phyloP scores from a whole-genome alignment of 1,284 basidiomycete species.

The Mycena sp. region DNA sequence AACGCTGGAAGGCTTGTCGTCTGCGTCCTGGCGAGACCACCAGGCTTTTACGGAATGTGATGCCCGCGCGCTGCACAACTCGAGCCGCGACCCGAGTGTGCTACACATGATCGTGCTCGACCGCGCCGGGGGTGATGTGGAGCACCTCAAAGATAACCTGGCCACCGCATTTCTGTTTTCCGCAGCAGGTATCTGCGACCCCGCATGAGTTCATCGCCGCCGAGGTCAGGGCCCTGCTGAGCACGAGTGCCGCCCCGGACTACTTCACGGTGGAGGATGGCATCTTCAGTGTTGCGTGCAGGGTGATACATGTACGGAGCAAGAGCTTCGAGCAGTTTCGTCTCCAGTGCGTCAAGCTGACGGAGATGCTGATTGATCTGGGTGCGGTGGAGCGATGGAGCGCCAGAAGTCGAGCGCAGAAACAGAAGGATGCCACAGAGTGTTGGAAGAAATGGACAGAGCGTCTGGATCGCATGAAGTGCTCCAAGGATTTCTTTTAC shows the following conservation, averaged over 20 bases:
- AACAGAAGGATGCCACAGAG: not conserved
- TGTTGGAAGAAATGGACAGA: conserved; percentile 16
- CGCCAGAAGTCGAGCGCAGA: not conserved
- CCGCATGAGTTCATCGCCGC: conserved; percentile 4
- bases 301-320: conserved; percentile 4
- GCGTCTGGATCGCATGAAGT: conserved; percentile 10
- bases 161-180: conserved; percentile 7
- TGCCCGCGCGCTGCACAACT: not conserved
- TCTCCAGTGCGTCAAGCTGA: not conserved
- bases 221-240: conserved; percentile 6
- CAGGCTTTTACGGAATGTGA: not conserved
- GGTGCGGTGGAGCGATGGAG: conserved; percentile 2
- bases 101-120: conserved; percentile 21
- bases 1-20: not conserved
- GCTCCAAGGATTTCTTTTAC: conserved; percentile 17
- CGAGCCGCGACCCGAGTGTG: not conserved
- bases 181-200: not conserved
- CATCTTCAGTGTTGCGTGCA: conserved; percentile 9
- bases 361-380: conserved; percentile 12
- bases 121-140: not conserved
- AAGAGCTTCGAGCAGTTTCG: conserved; percentile 11
- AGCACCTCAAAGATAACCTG: conserved; percentile 10
- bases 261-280: conserved; percentile 1
- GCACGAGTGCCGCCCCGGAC: not conserved
- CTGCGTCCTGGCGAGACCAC: not conserved